phyloP scores from a whole-genome alignment of 192 early-diverging fungal genomes.

The Mortierella alpina region DNA sequence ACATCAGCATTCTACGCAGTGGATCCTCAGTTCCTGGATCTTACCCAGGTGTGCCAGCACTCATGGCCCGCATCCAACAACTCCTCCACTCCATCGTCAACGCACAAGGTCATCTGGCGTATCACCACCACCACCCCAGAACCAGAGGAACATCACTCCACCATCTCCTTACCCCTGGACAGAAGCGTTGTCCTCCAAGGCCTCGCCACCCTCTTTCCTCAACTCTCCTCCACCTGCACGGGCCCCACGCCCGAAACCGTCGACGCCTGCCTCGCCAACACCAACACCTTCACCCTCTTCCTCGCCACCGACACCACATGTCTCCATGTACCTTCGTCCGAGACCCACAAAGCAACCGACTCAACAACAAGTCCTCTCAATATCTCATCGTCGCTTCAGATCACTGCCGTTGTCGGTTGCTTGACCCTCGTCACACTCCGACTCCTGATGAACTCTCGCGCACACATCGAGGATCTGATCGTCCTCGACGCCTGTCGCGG shows the following conservation, averaged over 20 bases:
- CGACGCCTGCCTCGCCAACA: conserved; percentile 19
- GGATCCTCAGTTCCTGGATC: conserved; percentile 13
- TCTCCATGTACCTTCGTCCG: not conserved
- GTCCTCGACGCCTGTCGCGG: conserved; percentile 46
- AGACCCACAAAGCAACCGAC: not conserved
- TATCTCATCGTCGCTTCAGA: conserved; percentile 4
- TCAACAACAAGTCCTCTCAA: not conserved
- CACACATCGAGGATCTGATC: conserved; percentile 64
- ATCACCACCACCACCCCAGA: conserved; percentile 1
- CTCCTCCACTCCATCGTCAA: conserved; percentile 1
- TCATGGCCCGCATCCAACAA: not conserved
- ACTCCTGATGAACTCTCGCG: conserved; percentile 55
- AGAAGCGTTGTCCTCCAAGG: not conserved
- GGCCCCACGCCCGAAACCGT: conserved; percentile 20
- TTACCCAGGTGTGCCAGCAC: not conserved
- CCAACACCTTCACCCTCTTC: conserved; percentile 29
- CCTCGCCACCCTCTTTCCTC: conserved; percentile 28
- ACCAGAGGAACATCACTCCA: not conserved
- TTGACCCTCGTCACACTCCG: conserved; percentile 46
- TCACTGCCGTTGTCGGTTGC: conserved; percentile 48
- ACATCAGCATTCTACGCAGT: conserved; percentile 10
- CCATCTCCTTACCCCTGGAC: conserved; percentile 8
- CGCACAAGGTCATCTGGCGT: conserved; percentile 23
- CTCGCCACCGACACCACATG: conserved; percentile 17
- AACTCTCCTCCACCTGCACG: conserved; percentile 19